Conservation (phyloP, 768 basidiomycete genomes). For the Pleurotus tuber-regium region DNA sequence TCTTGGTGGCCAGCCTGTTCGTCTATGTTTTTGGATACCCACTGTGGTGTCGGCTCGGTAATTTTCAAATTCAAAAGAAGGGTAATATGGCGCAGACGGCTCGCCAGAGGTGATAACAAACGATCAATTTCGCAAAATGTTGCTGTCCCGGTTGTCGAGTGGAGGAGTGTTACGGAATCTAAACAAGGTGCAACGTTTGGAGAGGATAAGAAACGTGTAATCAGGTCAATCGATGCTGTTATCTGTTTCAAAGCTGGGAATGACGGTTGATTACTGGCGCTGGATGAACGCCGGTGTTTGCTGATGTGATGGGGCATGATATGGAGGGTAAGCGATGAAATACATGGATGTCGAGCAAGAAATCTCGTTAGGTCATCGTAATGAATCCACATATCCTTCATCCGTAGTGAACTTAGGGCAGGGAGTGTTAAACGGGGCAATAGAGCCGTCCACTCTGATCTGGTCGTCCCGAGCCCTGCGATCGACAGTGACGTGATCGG, state of each 20-base stretch:
- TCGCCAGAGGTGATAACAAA: background rate
- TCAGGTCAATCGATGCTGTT: background rate
- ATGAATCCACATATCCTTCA: conserved; percentile 1
- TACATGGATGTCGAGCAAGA: conserved; percentile 5
- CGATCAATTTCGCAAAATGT: background rate
- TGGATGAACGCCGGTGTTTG: background rate
- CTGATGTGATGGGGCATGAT: background rate
- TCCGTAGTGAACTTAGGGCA: background rate
- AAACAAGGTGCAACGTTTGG: background rate
- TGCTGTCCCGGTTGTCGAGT: background rate
- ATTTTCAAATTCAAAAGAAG: background rate
- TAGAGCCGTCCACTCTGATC: background rate
- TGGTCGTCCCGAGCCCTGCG: background rate
- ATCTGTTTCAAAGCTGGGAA: background rate
- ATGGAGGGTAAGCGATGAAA: conserved; percentile 6
- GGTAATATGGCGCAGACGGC: background rate
- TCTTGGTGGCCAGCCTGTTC: background rate
- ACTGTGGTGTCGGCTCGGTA: background rate
- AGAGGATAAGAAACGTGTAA: background rate
- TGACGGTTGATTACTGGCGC: background rate
- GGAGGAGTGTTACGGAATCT: background rate
- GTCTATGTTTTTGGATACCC: conserved; percentile 2
- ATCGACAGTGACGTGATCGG: conserved; percentile 11
- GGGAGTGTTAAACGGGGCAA: background rate
- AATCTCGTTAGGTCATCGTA: conserved; percentile 5